Evolutionary conservation across 768 basidiomycete genomes (phyloP).

Genomic region (Tricholomella constricta): DNA sequence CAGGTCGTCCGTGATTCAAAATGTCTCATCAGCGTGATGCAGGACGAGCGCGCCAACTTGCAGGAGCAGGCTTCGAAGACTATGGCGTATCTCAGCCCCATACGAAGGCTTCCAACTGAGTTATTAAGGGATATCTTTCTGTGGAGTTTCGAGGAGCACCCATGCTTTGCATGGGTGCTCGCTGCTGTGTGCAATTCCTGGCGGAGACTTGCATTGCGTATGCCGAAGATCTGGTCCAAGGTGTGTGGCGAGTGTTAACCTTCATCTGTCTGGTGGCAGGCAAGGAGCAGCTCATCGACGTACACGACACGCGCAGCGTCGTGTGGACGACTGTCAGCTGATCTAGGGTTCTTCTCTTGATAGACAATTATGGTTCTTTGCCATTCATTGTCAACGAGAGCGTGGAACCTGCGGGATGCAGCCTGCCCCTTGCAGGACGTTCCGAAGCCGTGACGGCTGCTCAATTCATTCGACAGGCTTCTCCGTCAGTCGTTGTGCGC

Average conservation of each 20-base stretch:
- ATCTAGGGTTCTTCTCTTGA: not conserved
- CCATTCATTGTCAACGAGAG: not conserved
- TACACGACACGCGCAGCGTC: not conserved
- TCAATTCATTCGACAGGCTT: not conserved
- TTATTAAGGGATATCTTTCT: slow-evolving; percentile 74
- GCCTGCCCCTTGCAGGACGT: not conserved
- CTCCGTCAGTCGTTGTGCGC: slow-evolving; percentile 2
- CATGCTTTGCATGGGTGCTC: slow-evolving; percentile 77
- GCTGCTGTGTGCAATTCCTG: slow-evolving; percentile 68
- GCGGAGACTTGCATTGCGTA: slow-evolving; percentile 63
- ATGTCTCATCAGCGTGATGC: slow-evolving; percentile 54
- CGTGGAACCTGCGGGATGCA: not conserved
- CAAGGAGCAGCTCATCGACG: not conserved
- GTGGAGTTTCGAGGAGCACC: slow-evolving; percentile 66
- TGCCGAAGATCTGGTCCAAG: slow-evolving; percentile 78
- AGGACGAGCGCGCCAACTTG: slow-evolving; percentile 47
- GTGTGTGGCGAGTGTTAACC: slow-evolving; percentile 39
- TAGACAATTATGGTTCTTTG: not conserved
- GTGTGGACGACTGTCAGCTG: not conserved
- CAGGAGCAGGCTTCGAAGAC: slow-evolving; percentile 51
- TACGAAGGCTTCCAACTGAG: slow-evolving; percentile 70
- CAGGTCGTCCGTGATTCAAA: slow-evolving; percentile 58
- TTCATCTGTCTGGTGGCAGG: not conserved
- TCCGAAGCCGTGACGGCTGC: not conserved
- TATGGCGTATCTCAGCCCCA: slow-evolving; percentile 70